These are phyloP conservation scores for Hevea brasiliensis DNA, from an alignment of 345 rosid species.

Conservation along the genomic window DNA sequence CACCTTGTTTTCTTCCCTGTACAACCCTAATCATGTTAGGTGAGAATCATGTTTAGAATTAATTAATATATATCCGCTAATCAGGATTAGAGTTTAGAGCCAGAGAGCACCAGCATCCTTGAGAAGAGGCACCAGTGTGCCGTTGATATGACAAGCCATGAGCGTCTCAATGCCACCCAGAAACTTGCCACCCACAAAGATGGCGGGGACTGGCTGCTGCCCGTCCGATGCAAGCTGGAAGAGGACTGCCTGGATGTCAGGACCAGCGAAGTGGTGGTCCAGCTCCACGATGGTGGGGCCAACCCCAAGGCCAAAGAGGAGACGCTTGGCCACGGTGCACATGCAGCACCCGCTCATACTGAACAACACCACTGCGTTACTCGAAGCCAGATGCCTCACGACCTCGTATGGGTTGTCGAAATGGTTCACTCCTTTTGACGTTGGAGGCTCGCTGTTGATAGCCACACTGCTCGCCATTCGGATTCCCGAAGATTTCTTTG, in stretches of 20 bases:
- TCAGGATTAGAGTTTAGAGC: constrained; percentile 48
- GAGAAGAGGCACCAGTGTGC: constrained; percentile 81
- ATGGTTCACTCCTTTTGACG: constrained; percentile 6
- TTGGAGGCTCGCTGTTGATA: constrained; percentile 13
- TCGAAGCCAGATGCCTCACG: constrained; percentile 54
- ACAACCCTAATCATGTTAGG: too few species aligned
- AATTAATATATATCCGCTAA: too few species aligned
- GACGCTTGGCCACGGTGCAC: constrained; percentile 94
- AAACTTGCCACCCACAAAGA: constrained; percentile 85
- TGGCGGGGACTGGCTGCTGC: constrained; percentile 51
- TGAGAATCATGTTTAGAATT: too few species aligned
- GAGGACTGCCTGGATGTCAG: constrained; percentile 44
- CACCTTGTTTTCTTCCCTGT: too few species aligned
- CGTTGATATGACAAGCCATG: constrained; percentile 91
- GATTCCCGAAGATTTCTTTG: constrained; percentile 11
- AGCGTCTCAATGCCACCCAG: constrained; percentile 85
- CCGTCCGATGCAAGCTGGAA: constrained; percentile 37
- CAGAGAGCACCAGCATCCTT: constrained; percentile 97
- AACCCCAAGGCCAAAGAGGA: constrained; percentile 81
- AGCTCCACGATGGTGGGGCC: constrained; percentile 83
- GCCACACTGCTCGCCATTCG: constrained; percentile 23
- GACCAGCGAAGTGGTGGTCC: constrained; percentile 49
- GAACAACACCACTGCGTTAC: constrained; percentile 81
- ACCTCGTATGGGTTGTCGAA: constrained; percentile 42
- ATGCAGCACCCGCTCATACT: constrained; percentile 85